Base-by-base conservation (phyloP, 2,329 filamentous ascomycete genomes). In the Aspergillus thermomutatus region DNA sequence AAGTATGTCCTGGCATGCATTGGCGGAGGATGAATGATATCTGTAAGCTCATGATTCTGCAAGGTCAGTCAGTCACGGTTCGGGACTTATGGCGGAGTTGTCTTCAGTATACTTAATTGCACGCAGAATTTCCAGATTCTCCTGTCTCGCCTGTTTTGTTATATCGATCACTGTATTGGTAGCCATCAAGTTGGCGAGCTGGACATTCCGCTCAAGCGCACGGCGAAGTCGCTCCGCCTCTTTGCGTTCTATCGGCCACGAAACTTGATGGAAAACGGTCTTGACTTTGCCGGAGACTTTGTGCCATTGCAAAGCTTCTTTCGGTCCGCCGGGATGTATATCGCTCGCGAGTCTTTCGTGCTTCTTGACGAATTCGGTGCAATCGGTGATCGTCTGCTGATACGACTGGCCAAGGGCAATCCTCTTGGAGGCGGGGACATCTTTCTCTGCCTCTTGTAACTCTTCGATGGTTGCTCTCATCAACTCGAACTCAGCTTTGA, bases 241-340 rank as follows among this genome's bases (percentile, higher is more conserved):
- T 8, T 54, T 54, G 4, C 56, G 49, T 37, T 61, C 59, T 4
- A 59, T 5, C 2, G 59, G 56, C 59, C 59, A 61, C 0, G 56
- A 50, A 19, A 53, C 49, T 27, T 54, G 52, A 6, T 61, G 56
- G 43, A 52, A 61, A 4, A 53, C 10, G 4, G 25, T 51, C 19
- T 28, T 37, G 6, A 54, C n/a, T 28, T 25, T 50, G n/a, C 47
- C 49, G 2, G 41, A 45, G 6, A 60, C 26, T 26, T 52, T 51
- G 2, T 53, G 37, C 5, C 52, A 40, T 6, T 53, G 50, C 2
- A 37, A 37, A 1, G 14, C 14, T 37, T 7, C 14, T 14, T 2
- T 34, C 14, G 7, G 23, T 25, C 6, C 21, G 21, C 7, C 14
- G 26, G 26, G 34, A 21, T 17, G 31, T n/a, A 31, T 40, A 27